Conservation (phyloP, 2,329 filamentous ascomycete species). For the Triangularia setosa region DNA sequence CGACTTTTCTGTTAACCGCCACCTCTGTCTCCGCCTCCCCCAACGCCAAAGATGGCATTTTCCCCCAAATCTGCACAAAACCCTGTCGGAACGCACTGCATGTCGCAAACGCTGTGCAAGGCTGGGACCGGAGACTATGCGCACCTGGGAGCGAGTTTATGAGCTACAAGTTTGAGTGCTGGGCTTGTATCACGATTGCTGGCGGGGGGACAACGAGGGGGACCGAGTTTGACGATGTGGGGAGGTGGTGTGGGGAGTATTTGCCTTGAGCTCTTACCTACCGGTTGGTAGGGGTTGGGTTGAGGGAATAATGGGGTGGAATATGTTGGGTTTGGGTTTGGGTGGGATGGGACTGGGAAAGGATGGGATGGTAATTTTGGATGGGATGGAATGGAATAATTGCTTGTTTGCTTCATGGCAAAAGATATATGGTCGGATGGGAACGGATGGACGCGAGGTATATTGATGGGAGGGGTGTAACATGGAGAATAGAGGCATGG, state of each 20-base stretch:
- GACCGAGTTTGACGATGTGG: not conserved
- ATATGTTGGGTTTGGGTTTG: no score
- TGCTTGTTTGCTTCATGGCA: no score
- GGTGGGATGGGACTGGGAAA: no score
- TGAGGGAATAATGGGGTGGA: no score
- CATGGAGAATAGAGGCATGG: no score
- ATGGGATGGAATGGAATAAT: no score
- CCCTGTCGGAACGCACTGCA: not conserved
- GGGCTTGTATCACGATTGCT: not conserved
- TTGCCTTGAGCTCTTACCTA: not conserved
- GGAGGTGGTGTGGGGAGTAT: not conserved
- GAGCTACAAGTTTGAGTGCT: not conserved
- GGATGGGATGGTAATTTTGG: no score
- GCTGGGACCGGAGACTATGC: not conserved
- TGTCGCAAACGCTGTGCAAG: not conserved
- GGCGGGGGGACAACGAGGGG: not conserved
- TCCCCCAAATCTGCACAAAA: not conserved
- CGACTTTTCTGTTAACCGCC: not conserved
- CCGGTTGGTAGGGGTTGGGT: no score
- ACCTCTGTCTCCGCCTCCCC: not conserved
- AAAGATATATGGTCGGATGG: no score
- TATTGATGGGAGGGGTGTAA: no score
- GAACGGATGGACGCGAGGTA: no score
- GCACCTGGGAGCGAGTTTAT: not conserved
- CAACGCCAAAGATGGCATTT: not conserved